These are phyloP conservation scores for Talaromyces sp. DNA, from an alignment of 2,329 filamentous ascomycete species.

Conservation along the genomic window DNA sequence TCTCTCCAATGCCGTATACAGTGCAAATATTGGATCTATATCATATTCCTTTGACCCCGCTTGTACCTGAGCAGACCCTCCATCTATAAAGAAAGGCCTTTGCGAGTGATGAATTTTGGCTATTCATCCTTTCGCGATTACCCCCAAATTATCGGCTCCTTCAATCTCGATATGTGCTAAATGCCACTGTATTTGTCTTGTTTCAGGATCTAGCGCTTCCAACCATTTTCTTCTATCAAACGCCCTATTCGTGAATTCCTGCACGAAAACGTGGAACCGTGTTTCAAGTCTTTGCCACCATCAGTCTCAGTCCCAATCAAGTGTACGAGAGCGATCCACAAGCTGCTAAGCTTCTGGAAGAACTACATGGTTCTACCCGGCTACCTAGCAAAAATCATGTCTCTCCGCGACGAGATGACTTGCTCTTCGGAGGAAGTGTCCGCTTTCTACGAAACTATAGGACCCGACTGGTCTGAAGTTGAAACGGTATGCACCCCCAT, in stretches of 20 bases:
- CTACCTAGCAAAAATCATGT: slow-evolving; percentile 28
- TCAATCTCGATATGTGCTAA: background rate
- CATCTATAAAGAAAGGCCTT: slow-evolving; percentile 21
- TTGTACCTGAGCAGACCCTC: slow-evolving; percentile 12
- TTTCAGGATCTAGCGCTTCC: slow-evolving; percentile 11
- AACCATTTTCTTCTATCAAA: slow-evolving; percentile 13
- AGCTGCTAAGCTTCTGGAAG: slow-evolving; percentile 4
- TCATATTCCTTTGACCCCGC: slow-evolving; percentile 20
- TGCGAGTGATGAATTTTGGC: background rate
- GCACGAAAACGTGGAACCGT: slow-evolving; percentile 18
- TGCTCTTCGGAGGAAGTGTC: slow-evolving; percentile 30
- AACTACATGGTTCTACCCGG: slow-evolving; percentile 31
- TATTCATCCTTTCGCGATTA: background rate
- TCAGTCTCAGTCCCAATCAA: slow-evolving; percentile 24
- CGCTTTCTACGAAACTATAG: slow-evolving; percentile 32
- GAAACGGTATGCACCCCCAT: slow-evolving; percentile 33
- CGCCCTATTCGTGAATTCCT: slow-evolving; percentile 13
- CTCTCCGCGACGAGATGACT: slow-evolving; percentile 25
- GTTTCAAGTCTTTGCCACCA: slow-evolving; percentile 30
- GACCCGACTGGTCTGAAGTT: slow-evolving; percentile 31
- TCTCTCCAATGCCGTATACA: slow-evolving; percentile 29
- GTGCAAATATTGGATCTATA: slow-evolving; percentile 24
- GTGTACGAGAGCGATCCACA: slow-evolving; percentile 3
- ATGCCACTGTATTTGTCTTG: slow-evolving; percentile 7
- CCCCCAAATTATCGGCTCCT: background rate